A percentile compares a stretch with the other conserved stretches of the same genome.
Conservation (phyloP, 2,329 filamentous ascomycete species). For the Cryphonectria naterciae region DNA sequence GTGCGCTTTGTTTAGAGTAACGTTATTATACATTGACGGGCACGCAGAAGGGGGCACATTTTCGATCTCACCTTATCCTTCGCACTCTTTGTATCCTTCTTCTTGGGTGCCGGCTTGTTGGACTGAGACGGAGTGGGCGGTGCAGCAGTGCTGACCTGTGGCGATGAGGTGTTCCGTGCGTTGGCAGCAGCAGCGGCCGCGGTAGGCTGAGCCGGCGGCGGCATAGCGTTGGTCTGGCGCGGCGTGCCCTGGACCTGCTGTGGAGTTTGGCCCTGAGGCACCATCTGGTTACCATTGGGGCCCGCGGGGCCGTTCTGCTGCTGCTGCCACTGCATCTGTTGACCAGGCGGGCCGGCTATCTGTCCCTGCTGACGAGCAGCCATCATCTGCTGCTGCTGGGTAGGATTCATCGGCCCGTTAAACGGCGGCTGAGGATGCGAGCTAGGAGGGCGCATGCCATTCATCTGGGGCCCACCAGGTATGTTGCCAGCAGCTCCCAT, state of each 20-base stretch:
- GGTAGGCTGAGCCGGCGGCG: slow-evolving; percentile 65
- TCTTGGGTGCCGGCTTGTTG: slow-evolving; percentile 76
- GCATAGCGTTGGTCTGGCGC: slow-evolving; percentile 68
- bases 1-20: slow-evolving; percentile 41
- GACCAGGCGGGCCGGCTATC: slow-evolving; percentile 41
- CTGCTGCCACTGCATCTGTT: slow-evolving; percentile 55
- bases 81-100: slow-evolving; percentile 69
- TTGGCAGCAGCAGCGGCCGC: slow-evolving; percentile 48
- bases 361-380: slow-evolving; percentile 50
- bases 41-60: slow-evolving; percentile 26
- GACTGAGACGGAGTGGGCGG: slow-evolving; percentile 77
- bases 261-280: slow-evolving; percentile 49
- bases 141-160: slow-evolving; percentile 66
- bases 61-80: slow-evolving; percentile 67
- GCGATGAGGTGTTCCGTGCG: slow-evolving; percentile 62
- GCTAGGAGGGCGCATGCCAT: slow-evolving; percentile 70
- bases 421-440: slow-evolving; percentile 64
- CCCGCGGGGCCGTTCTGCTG: slow-evolving; percentile 39
- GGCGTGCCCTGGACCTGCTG: slow-evolving; percentile 68
- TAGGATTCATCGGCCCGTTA: slow-evolving; percentile 61
- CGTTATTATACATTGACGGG: slow-evolving; percentile 22
- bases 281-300: slow-evolving; percentile 49
- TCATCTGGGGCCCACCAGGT: slow-evolving; percentile 59
- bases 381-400: slow-evolving; percentile 67
- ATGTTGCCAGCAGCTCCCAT: slow-evolving; percentile 55